phyloP scores from a whole-genome alignment of 129 eudicot genomes.

The Centaurea solstitialis region DNA sequence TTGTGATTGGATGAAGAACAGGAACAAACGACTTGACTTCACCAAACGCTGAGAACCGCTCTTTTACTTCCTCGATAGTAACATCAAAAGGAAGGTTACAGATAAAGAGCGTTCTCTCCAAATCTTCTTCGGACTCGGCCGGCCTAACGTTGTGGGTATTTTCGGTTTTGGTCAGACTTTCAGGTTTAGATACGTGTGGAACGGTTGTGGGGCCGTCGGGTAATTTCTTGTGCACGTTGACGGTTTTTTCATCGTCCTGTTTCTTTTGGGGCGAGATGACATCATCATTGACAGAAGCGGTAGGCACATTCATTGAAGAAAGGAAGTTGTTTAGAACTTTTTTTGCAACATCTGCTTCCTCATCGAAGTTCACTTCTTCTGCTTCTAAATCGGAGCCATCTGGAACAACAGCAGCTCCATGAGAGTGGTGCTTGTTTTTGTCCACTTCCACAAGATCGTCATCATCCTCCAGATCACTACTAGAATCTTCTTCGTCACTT shows the following conservation, averaged over 20 bases:
- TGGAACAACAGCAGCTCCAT: constrained; percentile 32
- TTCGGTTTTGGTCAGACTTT: constrained; percentile 22
- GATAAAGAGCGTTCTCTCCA: constrained; percentile 73
- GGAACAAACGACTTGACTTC: constrained; percentile 80
- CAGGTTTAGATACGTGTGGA: constrained; percentile 27
- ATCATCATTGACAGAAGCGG: constrained; percentile 24
- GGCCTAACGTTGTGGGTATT: constrained; percentile 27
- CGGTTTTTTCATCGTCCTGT: constrained; percentile 34
- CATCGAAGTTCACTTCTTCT: constrained; percentile 55
- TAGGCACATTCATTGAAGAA: constrained; percentile 41
- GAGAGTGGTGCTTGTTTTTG: constrained; percentile 33
- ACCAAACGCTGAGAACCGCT: constrained; percentile 82
- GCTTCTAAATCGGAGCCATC: constrained; percentile 41
- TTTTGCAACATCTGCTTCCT: constrained; percentile 72
- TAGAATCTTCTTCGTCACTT: constrained; percentile 50
- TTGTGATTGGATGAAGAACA: constrained; percentile 85
- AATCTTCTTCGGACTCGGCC: constrained; percentile 54
- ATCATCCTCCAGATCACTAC: constrained; percentile 55
- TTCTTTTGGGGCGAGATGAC: constrained; percentile 23
- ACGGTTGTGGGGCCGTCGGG: constrained; percentile 22
- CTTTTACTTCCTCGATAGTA: constrained; percentile 71
- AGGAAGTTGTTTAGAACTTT: constrained; percentile 70
- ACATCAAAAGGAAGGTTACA: constrained; percentile 86
- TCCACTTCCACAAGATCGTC: constrained; percentile 31
- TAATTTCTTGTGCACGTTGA: constrained; percentile 17